These are phyloP conservation scores for Amanita polypyramis DNA, from an alignment of 768 basidiomycete genomes.

Conservation along the genomic window DNA sequence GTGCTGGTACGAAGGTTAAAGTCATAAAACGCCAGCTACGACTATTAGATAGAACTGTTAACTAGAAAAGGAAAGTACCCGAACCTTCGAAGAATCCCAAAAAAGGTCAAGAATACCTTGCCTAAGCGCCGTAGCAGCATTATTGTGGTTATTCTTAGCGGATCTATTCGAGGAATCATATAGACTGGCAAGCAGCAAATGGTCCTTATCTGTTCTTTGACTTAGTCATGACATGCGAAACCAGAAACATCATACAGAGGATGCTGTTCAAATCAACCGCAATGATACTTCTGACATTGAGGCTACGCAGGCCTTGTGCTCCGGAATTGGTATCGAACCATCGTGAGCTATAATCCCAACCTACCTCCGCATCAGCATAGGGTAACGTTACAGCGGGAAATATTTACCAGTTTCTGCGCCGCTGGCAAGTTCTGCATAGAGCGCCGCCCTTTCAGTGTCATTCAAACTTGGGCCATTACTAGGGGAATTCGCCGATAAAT, in stretches of 20 bases:
- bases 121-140: conserved; percentile 46
- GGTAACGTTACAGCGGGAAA: not conserved
- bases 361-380: conserved; percentile 9
- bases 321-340: conserved; percentile 30
- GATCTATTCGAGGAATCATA: conserved; percentile 38
- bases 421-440: conserved; percentile 84
- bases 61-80: not conserved
- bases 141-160: conserved; percentile 37
- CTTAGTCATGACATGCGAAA: conserved; percentile 6
- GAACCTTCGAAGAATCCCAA: conserved; percentile 67
- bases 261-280: conserved; percentile 81
- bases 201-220: conserved; percentile 44
- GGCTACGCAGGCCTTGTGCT: conserved; percentile 49
- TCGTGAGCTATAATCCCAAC: conserved; percentile 46
- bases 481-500: conserved; percentile 64
- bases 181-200: conserved; percentile 46
- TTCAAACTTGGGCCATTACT: conserved; percentile 43
- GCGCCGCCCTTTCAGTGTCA: conserved; percentile 41
- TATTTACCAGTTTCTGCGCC: conserved; percentile 72
- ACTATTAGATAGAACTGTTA: not conserved
- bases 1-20: conserved; percentile 66
- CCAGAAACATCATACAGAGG: conserved; percentile 43
- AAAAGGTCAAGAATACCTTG: conserved; percentile 74
- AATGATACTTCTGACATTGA: conserved; percentile 62
- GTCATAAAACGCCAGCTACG: conserved; percentile 78